Conservation (phyloP, 2,329 filamentous ascomycete species). For the Alternaria sp. region DNA sequence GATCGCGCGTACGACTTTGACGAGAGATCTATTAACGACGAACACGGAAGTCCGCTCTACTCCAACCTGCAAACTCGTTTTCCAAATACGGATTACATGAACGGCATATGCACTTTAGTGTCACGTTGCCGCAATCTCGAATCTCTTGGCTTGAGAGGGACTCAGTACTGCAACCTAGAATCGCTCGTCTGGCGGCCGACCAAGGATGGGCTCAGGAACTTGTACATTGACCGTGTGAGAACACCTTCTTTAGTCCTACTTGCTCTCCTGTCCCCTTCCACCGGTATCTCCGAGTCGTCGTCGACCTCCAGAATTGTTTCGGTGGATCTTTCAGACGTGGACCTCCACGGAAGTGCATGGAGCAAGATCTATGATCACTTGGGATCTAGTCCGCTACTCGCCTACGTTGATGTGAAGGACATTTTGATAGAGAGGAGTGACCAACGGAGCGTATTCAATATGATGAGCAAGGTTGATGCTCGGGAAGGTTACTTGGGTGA, state of each 20-base stretch:
- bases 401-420: not conserved
- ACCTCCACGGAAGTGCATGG: not conserved
- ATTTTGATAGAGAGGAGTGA: not conserved
- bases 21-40: not conserved
- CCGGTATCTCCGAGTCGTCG: not conserved
- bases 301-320: not conserved
- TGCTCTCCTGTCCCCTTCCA: not conserved
- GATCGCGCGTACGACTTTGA: not conserved
- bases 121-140: not conserved
- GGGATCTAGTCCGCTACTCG: not conserved
- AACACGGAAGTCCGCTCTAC: not conserved
- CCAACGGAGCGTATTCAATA: not conserved
- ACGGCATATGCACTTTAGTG: not conserved
- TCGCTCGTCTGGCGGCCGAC: not conserved
- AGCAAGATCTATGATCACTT: not conserved
- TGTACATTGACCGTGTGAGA: not conserved
- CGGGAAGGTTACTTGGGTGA: not conserved
- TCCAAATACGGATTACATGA: not conserved
- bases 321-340: not conserved
- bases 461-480: not conserved
- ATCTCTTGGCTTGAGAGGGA: not conserved
- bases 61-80: not conserved
- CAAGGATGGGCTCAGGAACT: not conserved
- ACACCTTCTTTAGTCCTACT: not conserved
- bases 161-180: not conserved